Percentiles rank a stretch among this genome's conserved stretches.
phyloP scores from a whole-genome alignment of 2,329 filamentous ascomycete genomes.

The Venturia pyrina region DNA sequence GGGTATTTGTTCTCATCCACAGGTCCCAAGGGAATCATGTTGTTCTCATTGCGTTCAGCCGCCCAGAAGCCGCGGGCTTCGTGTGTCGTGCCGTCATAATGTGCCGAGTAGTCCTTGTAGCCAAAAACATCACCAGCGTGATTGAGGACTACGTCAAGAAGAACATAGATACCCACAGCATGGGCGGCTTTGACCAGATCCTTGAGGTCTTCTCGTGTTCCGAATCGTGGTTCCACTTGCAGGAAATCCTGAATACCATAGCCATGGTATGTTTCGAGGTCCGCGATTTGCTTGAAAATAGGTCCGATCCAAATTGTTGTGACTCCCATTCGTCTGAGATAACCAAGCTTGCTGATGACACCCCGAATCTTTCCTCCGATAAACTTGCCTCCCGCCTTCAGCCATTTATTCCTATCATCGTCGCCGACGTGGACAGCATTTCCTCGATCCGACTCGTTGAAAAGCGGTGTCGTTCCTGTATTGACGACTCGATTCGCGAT shows the following conservation, averaged over 20 bases:
- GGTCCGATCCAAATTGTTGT: slow-evolving; percentile 19
- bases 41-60: slow-evolving; percentile 9
- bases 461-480: slow-evolving; percentile 6
- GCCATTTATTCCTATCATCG: slow-evolving; percentile 12
- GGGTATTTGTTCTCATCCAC: slow-evolving; percentile 4
- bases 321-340: slow-evolving; percentile 18
- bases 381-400: slow-evolving; percentile 14
- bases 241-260: slow-evolving; percentile 18
- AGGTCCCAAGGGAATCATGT: background rate
- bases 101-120: slow-evolving; percentile 2
- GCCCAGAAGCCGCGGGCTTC: slow-evolving; percentile 12
- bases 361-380: slow-evolving; percentile 18
- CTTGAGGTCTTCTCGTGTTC: slow-evolving; percentile 17
- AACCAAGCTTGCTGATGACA: slow-evolving; percentile 18
- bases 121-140: slow-evolving; percentile 13
- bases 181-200: slow-evolving; percentile 18
- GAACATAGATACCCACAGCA: slow-evolving; percentile 17
- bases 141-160: slow-evolving; percentile 20
- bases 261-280: slow-evolving; percentile 17
- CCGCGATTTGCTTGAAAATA: slow-evolving; percentile 18
- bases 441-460: slow-evolving; percentile 11
- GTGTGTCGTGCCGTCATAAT: background rate
- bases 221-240: slow-evolving; percentile 18
- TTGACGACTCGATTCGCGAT: background rate
- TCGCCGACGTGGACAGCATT: slow-evolving; percentile 11